phyloP scores from a whole-genome alignment of 345 rosid genomes.

The Gossypium raimondii region DNA sequence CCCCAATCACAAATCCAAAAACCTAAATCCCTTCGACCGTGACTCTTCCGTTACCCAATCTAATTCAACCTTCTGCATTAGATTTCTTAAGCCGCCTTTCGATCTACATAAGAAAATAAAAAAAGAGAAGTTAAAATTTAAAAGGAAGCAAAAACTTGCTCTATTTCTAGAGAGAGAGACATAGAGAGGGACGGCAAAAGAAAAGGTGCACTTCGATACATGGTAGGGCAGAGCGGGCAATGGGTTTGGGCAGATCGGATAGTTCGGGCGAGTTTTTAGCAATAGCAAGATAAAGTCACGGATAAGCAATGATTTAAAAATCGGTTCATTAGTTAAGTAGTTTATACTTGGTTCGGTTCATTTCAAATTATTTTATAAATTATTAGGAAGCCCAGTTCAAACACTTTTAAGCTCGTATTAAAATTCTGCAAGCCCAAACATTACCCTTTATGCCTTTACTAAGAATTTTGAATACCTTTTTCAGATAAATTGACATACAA shows the following conservation, averaged over 20 bases:
- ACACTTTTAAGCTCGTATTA: no score
- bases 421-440: no score
- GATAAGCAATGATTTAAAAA: neutral
- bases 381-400: no score
- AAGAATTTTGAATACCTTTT: no score
- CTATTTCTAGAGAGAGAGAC: constrained; percentile 16
- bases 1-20: constrained; percentile 10
- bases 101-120: constrained; percentile 19
- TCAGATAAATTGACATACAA: no score
- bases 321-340: neutral
- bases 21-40: constrained; percentile 31
- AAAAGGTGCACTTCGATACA: constrained; percentile 29
- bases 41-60: constrained; percentile 21
- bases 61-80: constrained; percentile 19
- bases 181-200: constrained; percentile 32
- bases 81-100: constrained; percentile 22
- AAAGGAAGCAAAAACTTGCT: constrained; percentile 10
- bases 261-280: constrained; percentile 19
- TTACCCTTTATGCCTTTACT: no score
- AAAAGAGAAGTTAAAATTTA: neutral
- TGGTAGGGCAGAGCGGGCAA: constrained; percentile 51
- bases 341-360: neutral
- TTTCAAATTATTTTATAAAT: no score
- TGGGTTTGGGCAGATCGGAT: constrained; percentile 23
- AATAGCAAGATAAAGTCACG: constrained; percentile 25